These are phyloP conservation scores for Casuarina equisetifolia DNA, from an alignment of 306 rosid species.

Conservation along the genomic window DNA sequence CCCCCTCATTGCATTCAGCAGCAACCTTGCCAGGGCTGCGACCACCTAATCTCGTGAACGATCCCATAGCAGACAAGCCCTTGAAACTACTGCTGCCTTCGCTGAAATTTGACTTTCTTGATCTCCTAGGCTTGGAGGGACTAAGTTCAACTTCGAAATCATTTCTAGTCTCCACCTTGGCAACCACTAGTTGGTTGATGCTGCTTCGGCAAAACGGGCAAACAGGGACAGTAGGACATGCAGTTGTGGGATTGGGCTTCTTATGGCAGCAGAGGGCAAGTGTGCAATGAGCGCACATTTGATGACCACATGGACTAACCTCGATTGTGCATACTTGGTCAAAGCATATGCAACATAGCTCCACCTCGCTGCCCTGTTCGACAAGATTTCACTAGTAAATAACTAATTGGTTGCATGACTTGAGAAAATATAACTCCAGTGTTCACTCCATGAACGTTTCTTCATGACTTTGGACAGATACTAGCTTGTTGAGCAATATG, in stretches of 20 bases:
- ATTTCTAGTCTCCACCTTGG: slow-evolving; percentile 40
- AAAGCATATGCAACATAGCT: slow-evolving; percentile 86
- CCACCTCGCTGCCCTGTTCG: slow-evolving; percentile 60
- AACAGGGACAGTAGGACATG: slow-evolving; percentile 49
- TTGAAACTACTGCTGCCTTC: slow-evolving; percentile 95
- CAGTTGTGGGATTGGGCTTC: slow-evolving; percentile 58
- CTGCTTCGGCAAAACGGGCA: slow-evolving; percentile 86
- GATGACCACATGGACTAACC: slow-evolving; percentile 84
- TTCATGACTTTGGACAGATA: neutral
- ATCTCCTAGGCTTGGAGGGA: slow-evolving; percentile 66
- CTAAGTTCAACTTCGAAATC: slow-evolving; percentile 59
- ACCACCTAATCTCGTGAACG: slow-evolving; percentile 59
- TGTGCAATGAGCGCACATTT: slow-evolving; percentile 90
- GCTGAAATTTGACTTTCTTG: slow-evolving; percentile 73
- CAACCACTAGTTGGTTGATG: slow-evolving; percentile 64
- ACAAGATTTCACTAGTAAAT: slow-evolving; percentile 28
- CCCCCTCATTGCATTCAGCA: slow-evolving; percentile 46
- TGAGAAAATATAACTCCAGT: neutral
- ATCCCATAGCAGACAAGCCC: slow-evolving; percentile 70
- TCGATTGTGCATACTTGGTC: slow-evolving; percentile 85
- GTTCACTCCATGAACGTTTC: neutral
- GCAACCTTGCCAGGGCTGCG: slow-evolving; percentile 58
- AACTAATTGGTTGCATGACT: slow-evolving; percentile 1
- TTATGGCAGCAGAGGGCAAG: slow-evolving; percentile 89
- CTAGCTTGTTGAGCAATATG: neutral